These are phyloP conservation scores for Platanus orientalis DNA, from an alignment of 164 flowering plant genomes.

Conservation along the genomic window DNA sequence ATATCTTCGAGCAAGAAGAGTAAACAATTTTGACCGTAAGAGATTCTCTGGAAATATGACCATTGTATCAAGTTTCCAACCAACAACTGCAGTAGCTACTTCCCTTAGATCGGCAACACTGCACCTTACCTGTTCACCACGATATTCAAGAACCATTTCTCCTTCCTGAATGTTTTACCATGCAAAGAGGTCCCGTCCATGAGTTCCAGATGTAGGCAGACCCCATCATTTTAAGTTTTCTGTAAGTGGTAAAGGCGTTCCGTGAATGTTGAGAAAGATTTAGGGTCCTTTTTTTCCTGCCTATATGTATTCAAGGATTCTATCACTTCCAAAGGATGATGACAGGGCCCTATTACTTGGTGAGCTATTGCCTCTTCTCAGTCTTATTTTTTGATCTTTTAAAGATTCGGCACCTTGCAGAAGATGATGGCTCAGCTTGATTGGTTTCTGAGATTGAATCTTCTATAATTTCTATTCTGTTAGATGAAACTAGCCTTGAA, in stretches of 20 bases:
- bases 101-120: conserved; percentile 85
- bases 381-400: conserved; percentile 43
- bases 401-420: conserved; percentile 77
- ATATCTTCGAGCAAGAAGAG: conserved; percentile 74
- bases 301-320: conserved; percentile 45
- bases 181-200: conserved; percentile 99
- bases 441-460: conserved; percentile 30
- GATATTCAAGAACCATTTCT: conserved; percentile 83
- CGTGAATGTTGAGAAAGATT: conserved; percentile 63
- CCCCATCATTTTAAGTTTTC: conserved; percentile 74
- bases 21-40: conserved; percentile 76
- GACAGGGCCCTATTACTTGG: conserved; percentile 47
- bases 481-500: conserved; percentile 65
- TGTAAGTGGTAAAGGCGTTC: conserved; percentile 79
- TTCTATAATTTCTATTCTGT: conserved; percentile 32
- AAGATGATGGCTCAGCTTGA: conserved; percentile 56
- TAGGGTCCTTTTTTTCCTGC: conserved; percentile 60
- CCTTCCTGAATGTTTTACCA: conserved; percentile 86
- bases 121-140: conserved; percentile 87
- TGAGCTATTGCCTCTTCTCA: conserved; percentile 63
- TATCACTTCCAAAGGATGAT: conserved; percentile 55
- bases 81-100: conserved; percentile 86
- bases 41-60: conserved; percentile 76
- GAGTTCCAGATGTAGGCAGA: conserved; percentile 91
- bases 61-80: conserved; percentile 93